These are phyloP conservation scores for Fomitopsis schrenkii DNA, from an alignment of 1,284 basidiomycete genomes.

Conservation along the genomic window DNA sequence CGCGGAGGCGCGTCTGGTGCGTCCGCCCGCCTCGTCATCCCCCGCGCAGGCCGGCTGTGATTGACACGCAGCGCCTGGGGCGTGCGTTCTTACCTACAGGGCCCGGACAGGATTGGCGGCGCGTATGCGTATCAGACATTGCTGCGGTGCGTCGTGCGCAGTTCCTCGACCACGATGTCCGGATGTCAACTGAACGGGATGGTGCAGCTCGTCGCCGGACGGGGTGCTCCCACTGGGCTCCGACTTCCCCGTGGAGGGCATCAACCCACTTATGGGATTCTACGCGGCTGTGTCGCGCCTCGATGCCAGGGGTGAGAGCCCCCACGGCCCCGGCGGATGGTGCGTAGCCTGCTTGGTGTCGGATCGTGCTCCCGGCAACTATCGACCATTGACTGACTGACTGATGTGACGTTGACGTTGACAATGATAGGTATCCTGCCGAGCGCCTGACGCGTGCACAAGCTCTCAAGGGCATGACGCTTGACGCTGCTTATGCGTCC, in stretches of 20 bases:
- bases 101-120: slow-evolving; percentile 73
- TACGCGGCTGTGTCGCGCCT: slow-evolving; percentile 83
- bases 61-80: not conserved
- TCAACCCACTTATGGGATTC: slow-evolving; percentile 80
- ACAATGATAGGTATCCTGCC: slow-evolving; percentile 53
- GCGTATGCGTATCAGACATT: slow-evolving; percentile 88
- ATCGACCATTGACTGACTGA: not conserved
- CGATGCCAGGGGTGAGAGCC: slow-evolving; percentile 65
- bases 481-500: slow-evolving; percentile 83
- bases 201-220: slow-evolving; percentile 40
- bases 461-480: slow-evolving; percentile 82
- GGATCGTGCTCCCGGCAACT: not conserved
- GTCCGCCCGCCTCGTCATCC: slow-evolving; percentile 13
- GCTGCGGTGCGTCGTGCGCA: slow-evolving; percentile 46
- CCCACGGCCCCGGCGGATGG: slow-evolving; percentile 83
- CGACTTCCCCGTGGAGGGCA: slow-evolving; percentile 88
- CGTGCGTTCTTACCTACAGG: slow-evolving; percentile 37
- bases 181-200: not conserved
- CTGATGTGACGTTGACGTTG: not conserved
- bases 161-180: not conserved
- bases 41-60: not conserved
- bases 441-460: slow-evolving; percentile 74
- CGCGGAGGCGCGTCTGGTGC: slow-evolving; percentile 73
- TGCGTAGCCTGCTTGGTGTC: slow-evolving; percentile 28
- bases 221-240: slow-evolving; percentile 77